Base-by-base conservation (phyloP, 2,329 filamentous ascomycete species). In the Penicillium expansum region DNA sequence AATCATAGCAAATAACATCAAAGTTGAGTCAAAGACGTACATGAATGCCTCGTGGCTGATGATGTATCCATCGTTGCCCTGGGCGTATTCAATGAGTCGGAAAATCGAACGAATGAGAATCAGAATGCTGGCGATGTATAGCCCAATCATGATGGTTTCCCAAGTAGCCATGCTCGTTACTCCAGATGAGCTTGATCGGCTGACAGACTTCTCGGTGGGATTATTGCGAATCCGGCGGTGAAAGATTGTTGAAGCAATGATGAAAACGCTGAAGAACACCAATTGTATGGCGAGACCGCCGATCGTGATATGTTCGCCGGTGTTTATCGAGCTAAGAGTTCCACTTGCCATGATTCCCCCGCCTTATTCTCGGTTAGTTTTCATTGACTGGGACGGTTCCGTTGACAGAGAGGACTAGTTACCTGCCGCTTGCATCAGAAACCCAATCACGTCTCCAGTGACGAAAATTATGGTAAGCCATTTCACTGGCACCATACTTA, bases 381-480 rank as follows among this genome's bases (percentile, higher is more conserved):
- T 22, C 11, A 14, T 22, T 22, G 38, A 22, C 18, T 11, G 6
- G 16, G 27, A 18, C 2, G 4, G 5, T 10, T 18, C 4, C 27
- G 14, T 20, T 14, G 14, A 8, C 14, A 14, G 11, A 42, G 5
- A 14, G 22, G n/a, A 13, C 18, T 5, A 5, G 13, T 44, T 51
- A 54, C 68, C 68, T 14, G 52, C 63, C 22, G 55, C 69, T 60
- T 82, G 79, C 37, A 81, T 69, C 35, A 79, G 39, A 62, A 81
- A 81, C 4, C 73, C 76, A 20, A 80, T 63, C 13, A 81, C 70
- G 58, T 82, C 79, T 44, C 79, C 77, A 3, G 66, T 57, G 41
- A 81, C 80, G 58, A 81, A 82, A 4, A 77, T 75, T 18, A 75
- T 75, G 0, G 79, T 81, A 18, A 81, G 69, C 71, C 74, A 79